A percentile compares a stretch with the other conserved stretches of the same genome.
Conservation (phyloP, 2,329 filamentous ascomycete species). For the Paramyrothecium roridum region DNA sequence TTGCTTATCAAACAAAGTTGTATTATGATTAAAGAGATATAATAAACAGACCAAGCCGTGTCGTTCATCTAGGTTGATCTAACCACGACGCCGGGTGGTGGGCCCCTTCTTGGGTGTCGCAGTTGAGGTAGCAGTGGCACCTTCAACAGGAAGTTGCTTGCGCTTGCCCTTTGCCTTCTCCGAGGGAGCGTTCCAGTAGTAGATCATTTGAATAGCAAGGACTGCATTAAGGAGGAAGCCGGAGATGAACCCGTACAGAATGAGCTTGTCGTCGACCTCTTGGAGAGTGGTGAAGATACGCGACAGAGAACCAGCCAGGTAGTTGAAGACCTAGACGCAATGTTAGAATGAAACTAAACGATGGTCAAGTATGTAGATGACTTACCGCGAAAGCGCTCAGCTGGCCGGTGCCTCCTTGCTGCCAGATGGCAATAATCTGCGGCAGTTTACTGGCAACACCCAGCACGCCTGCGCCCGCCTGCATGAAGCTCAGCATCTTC, state of each 20-base stretch:
- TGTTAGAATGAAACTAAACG: slow-evolving; percentile 3
- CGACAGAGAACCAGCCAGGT: slow-evolving; percentile 85
- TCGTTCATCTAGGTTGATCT: slow-evolving; percentile 5
- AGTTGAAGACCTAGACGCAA: slow-evolving; percentile 83
- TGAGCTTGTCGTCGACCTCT: slow-evolving; percentile 94
- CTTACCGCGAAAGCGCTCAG: slow-evolving; percentile 92
- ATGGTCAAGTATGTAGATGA: slow-evolving; percentile 12
- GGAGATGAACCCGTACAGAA: slow-evolving; percentile 90
- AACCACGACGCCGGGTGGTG: slow-evolving; percentile 41
- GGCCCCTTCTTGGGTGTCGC: slow-evolving; percentile 36
- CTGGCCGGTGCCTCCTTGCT: slow-evolving; percentile 86
- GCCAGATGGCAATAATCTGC: slow-evolving; percentile 84
- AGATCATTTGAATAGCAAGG: slow-evolving; percentile 85
- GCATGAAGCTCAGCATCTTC: slow-evolving; percentile 68
- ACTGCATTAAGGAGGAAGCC: slow-evolving; percentile 88
- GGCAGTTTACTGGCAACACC: slow-evolving; percentile 89
- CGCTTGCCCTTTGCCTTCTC: slow-evolving; percentile 41
- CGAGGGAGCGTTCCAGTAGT: slow-evolving; percentile 83
- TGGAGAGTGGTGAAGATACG: slow-evolving; percentile 97
- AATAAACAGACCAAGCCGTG: neutral
- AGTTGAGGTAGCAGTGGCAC: slow-evolving; percentile 18
- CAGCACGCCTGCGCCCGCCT: slow-evolving; percentile 79
- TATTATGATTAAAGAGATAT: neutral
- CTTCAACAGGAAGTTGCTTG: slow-evolving; percentile 24
- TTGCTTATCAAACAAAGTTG: neutral